Conservation (phyloP, 2,329 filamentous ascomycete species). For the Neonectria faginata region DNA sequence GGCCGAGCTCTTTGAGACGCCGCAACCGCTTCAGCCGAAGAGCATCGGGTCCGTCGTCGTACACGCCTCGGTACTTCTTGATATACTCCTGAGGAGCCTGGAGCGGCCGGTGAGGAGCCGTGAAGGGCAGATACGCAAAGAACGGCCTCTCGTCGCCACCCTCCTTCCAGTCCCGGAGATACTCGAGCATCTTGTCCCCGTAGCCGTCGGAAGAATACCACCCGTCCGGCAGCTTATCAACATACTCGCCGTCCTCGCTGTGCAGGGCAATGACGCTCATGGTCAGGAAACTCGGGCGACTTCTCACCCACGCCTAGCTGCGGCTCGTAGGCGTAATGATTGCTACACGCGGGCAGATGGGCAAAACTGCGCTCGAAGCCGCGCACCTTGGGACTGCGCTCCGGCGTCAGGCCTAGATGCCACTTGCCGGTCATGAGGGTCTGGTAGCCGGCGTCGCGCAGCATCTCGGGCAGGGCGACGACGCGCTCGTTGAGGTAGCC, state of each 20-base stretch:
- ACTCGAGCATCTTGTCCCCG: conserved; percentile 57
- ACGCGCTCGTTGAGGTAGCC: conserved; percentile 68
- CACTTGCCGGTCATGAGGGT: conserved; percentile 67
- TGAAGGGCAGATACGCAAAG: conserved; percentile 56
- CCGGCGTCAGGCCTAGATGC: conserved; percentile 34
- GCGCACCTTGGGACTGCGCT: conserved; percentile 29
- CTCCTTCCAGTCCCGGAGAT: conserved; percentile 48
- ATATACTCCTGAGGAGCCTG: conserved; percentile 68
- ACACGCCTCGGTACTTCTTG: conserved; percentile 68
- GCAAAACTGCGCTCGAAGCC: conserved; percentile 71
- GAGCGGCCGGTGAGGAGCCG: conserved; percentile 73
- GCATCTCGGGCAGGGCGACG: conserved; percentile 64
- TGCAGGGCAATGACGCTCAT: conserved; percentile 38
- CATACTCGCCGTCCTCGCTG: conserved; percentile 31
- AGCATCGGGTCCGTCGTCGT: conserved; percentile 70
- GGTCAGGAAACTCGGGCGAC: conserved; percentile 33
- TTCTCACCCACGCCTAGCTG: conserved; percentile 28
- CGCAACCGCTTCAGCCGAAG: conserved; percentile 64
- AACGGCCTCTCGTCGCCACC: conserved; percentile 44
- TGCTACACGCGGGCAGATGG: conserved; percentile 69
- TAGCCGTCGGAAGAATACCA: conserved; percentile 62
- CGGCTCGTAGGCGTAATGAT: conserved; percentile 55
- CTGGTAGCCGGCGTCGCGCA: conserved; percentile 67
- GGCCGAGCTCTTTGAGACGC: conserved; percentile 65
- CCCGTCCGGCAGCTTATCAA: conserved; percentile 49